Conservation (phyloP, 495 filamentous ascomycete genomes). For the Aspergillus saccharolyticus region DNA sequence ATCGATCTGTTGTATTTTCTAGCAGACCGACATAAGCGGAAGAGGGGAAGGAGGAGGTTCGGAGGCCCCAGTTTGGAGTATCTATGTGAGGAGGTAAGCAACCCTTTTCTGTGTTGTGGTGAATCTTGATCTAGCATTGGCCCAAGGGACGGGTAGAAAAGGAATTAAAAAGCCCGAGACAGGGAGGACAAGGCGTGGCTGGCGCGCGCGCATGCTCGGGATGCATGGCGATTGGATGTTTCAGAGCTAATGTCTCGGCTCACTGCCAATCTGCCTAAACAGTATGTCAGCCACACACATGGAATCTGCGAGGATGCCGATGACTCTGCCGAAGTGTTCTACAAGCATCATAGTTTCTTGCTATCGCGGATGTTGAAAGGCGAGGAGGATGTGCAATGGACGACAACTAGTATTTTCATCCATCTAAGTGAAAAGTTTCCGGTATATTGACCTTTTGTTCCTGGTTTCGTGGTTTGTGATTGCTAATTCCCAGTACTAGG, state of each 20-base stretch:
- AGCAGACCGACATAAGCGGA: constrained; percentile 42
- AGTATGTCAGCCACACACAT: constrained; percentile 43
- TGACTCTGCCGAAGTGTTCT: constrained; percentile 47
- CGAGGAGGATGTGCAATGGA: constrained; percentile 53
- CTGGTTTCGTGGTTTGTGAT: not conserved
- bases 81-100: constrained; percentile 42
- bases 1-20: constrained; percentile 67
- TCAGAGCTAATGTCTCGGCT: constrained; percentile 18
- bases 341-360: constrained; percentile 51
- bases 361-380: constrained; percentile 54
- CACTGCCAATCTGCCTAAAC: not conserved
- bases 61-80: constrained; percentile 37
- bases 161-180: not conserved
- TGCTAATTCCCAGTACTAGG: constrained; percentile 22
- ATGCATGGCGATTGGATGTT: constrained; percentile 42
- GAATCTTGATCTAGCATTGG: no score
- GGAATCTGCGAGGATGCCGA: constrained; percentile 42
- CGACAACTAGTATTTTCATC: constrained; percentile 46
- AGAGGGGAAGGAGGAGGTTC: constrained; percentile 29
- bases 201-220: not conserved
- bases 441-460: constrained; percentile 20
- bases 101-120: no score
- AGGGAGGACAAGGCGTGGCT: not conserved
- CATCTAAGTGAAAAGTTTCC: constrained; percentile 49
- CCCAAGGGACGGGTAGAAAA: no score